Evolutionary conservation across 805 yeast species (phyloP).

Genomic region (Isabelozyma pseudorhagii): DNA sequence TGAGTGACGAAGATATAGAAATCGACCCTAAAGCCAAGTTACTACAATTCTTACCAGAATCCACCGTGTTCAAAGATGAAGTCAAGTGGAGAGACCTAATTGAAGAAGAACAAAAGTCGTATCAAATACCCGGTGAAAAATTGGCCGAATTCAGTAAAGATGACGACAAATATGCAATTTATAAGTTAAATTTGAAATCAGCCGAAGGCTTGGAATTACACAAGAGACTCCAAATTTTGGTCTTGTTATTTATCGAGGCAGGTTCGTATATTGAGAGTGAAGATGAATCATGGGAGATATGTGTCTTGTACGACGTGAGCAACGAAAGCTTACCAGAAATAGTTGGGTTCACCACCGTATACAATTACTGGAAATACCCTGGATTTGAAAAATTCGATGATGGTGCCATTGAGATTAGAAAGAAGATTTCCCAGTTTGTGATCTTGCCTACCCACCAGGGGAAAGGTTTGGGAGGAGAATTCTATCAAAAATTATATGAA

Average conservation of each 20-base stretch:
- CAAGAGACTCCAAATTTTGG: conserved; percentile 71
- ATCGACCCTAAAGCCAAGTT: conserved; percentile 59
- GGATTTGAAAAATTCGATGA: conserved; percentile 52
- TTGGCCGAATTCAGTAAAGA: conserved; percentile 24
- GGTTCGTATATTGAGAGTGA: conserved; percentile 79
- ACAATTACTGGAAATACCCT: conserved; percentile 76
- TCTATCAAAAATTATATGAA: conserved; percentile 57
- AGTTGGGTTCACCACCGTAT: conserved; percentile 80
- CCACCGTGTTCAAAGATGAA: conserved; percentile 62
- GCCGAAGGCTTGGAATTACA: conserved; percentile 51
- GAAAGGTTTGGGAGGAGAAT: conserved; percentile 61
- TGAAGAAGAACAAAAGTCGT: conserved; percentile 44
- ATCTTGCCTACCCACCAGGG: conserved; percentile 83
- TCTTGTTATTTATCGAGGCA: conserved; percentile 85
- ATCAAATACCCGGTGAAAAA: conserved; percentile 39
- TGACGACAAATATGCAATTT: conserved; percentile 47
- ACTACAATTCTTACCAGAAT: conserved; percentile 57
- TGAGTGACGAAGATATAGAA: conserved; percentile 47
- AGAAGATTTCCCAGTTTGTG: conserved; percentile 84
- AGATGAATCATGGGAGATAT: conserved; percentile 82
- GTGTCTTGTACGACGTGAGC: conserved; percentile 41
- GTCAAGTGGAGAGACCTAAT: conserved; percentile 59
- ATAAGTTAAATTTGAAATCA: conserved; percentile 44
- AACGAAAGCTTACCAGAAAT: conserved; percentile 37
- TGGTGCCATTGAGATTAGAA: conserved; percentile 41